These are phyloP conservation scores for Brassica rapa DNA, from an alignment of 345 rosid species.

Conservation along the genomic window DNA sequence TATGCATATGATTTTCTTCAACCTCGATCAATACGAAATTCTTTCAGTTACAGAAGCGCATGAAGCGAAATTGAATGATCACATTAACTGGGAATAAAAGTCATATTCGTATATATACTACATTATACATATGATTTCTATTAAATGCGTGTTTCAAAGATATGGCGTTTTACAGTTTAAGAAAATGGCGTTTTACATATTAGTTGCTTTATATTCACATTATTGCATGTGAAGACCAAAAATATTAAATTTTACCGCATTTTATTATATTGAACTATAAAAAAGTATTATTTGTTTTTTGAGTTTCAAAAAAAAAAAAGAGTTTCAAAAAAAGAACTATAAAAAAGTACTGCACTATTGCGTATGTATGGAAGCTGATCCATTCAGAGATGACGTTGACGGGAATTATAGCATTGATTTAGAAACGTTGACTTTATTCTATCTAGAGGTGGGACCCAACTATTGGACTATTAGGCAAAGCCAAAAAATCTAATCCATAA, in stretches of 20 bases:
- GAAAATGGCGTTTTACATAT: not conserved
- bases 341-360: not conserved
- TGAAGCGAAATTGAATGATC: not conserved
- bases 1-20: not conserved
- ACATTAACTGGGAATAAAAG: too few species aligned
- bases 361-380: constrained; percentile 8
- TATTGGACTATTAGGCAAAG: not conserved
- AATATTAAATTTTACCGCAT: not conserved
- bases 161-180: too few species aligned
- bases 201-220: constrained; percentile 3
- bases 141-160: too few species aligned
- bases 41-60: not conserved
- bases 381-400: constrained; percentile 27
- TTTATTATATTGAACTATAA: not conserved
- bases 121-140: too few species aligned
- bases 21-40: not conserved
- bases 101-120: too few species aligned
- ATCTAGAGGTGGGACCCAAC: constrained; percentile 9
- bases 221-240: constrained; percentile 3
- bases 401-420: not conserved
- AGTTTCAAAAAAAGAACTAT: not conserved
- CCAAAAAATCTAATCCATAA: not conserved
- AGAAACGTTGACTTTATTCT: constrained; percentile 9
- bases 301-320: too few species aligned
- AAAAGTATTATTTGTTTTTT: not conserved